These are phyloP conservation scores for Gaeumannomyces tritici DNA, from an alignment of 2,329 filamentous ascomycete species.

Conservation along the genomic window DNA sequence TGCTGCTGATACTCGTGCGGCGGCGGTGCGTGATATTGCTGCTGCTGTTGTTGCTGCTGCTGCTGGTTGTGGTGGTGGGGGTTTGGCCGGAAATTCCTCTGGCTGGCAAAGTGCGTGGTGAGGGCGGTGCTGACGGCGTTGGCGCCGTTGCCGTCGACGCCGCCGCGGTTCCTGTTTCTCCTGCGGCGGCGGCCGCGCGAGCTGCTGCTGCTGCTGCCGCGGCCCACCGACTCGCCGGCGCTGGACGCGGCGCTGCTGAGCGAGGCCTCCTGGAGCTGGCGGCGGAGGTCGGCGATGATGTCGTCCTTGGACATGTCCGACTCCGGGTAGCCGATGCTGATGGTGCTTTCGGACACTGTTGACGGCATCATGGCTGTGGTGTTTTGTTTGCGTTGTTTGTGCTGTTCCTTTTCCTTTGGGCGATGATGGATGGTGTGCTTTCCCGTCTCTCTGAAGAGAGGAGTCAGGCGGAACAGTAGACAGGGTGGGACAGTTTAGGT, in stretches of 20 bases:
- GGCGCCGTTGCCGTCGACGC: background rate
- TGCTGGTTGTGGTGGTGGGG: background rate
- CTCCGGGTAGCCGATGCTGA: background rate
- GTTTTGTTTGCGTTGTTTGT: background rate
- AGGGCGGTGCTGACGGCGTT: constrained; percentile 3
- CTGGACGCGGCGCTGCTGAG: background rate
- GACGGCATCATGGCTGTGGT: background rate
- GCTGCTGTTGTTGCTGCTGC: constrained; percentile 4
- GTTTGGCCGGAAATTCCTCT: background rate
- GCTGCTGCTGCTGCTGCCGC: constrained; percentile 8
- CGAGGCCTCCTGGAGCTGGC: constrained; percentile 5
- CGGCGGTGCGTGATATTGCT: constrained; percentile 1
- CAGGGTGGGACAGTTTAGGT: too few relatives aligned
- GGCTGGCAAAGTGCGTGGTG: background rate
- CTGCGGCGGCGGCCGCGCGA: constrained; percentile 5
- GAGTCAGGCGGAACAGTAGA: background rate
- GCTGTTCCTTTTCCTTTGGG: background rate
- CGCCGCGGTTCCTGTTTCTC: constrained; percentile 1
- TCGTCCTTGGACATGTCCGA: constrained; percentile 7
- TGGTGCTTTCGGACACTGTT: background rate
- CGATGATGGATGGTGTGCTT: too few relatives aligned
- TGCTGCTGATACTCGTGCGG: constrained; percentile 10
- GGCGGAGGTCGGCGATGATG: constrained; percentile 11
- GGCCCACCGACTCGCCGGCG: constrained; percentile 7
- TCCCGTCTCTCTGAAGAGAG: too few relatives aligned